Percentiles rank a stretch among this genome's conserved stretches.
Conservation (phyloP, 1,139 yeast species). For the Arxiozyma bovina region DNA sequence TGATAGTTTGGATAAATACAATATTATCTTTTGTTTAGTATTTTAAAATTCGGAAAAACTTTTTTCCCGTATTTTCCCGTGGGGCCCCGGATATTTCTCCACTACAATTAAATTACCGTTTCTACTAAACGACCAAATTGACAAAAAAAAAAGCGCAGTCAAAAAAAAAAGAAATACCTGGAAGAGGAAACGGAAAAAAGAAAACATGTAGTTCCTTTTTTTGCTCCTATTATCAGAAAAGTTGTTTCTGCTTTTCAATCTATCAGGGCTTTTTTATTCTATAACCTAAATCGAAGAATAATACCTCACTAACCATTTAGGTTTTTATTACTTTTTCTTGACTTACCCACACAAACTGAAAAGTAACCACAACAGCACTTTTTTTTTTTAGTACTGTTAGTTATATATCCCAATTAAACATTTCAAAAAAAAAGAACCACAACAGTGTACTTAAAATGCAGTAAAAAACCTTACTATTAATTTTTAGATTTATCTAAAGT, state of each 20-base stretch:
- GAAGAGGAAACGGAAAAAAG: background rate
- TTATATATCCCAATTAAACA: too few species aligned
- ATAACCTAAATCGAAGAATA: too few species aligned
- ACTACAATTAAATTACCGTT: background rate
- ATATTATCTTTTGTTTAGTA: background rate
- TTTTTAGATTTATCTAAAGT: background rate
- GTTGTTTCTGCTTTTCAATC: background rate
- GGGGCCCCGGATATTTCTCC: constrained; percentile 3
- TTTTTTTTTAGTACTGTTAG: too few species aligned
- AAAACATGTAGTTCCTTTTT: too few species aligned
- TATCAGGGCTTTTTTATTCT: background rate
- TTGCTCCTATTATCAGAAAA: background rate
- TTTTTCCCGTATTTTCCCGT: constrained; percentile 2
- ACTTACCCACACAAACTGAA: too few species aligned
- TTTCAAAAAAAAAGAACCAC: too few species aligned
- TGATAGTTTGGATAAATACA: background rate
- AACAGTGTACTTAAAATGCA: background rate
- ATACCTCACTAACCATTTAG: too few species aligned
- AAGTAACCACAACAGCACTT: too few species aligned
- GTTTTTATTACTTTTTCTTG: too few species aligned
- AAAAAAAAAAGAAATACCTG: too few species aligned
- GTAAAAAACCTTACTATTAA: background rate
- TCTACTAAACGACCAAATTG: background rate
- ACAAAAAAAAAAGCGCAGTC: background rate
- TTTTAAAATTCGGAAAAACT: background rate